Evolutionary conservation across 305 asterid genomes (phyloP), one percentile per base, ranked within the genome.

Genomic region (Stenogyne calaminthoides): DNA sequence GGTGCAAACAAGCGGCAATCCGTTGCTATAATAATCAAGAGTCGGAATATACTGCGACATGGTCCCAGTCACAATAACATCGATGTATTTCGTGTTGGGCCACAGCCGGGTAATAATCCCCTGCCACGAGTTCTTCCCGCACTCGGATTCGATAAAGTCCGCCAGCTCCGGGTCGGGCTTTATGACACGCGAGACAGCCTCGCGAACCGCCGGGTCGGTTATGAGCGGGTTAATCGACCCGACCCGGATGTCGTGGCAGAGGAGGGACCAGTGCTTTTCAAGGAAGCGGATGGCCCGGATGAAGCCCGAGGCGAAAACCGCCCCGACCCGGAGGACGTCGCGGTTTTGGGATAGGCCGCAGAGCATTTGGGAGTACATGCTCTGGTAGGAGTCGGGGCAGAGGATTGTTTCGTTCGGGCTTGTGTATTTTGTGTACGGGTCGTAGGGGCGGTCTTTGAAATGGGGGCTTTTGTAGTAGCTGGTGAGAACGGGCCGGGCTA

Each of bases 291-390:
- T 89, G 3, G 98, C 97, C 44, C 96, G 89, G 73, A 90, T 90
- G 76, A 92, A 92, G 2, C 96, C 97, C 0, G 98, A 92, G 44
- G 98, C 98, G 40, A 92, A 92, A 32, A 92, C 96, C 11, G 98
- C 98, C 44, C 98, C 98, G 20, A 88, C 97, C 32, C 98, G 93
- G 32, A 92, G 89, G 60, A 92, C 98, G 2, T 90, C 86, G 6
- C 11, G 14, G 85, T 80, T 76, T 12, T 84, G 87, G 78, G 80
- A 71, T 14, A 92, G 86, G 7, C 98, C 98, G 69, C 97, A 90
- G 18, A 92, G 97, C 95, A 92, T 90, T 76, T 92, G 98, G 12
- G 97, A 81, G 76, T 88, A 92, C 98, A 92, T 92, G 84, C 93
- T 86, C 58, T 92, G 98, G 84, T 90, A 87, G 0, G 97, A 87